Evolutionary conservation across 169 alveolate genomes (phyloP), one percentile per base, ranked within the genome.

Genomic region (Plasmodium fragile): DNA sequence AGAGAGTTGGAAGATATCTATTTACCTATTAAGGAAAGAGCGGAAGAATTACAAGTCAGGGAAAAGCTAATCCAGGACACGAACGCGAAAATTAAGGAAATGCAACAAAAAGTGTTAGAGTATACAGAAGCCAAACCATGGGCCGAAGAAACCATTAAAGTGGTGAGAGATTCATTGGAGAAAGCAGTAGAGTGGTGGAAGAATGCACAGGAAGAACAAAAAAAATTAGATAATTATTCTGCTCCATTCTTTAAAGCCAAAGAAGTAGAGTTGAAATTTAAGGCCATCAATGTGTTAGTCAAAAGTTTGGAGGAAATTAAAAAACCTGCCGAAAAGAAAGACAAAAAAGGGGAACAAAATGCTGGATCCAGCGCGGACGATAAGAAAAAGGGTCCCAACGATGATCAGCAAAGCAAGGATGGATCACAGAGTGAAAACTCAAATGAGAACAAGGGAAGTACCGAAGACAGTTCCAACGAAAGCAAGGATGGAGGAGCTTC

Each of bases 201-300:
- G 3, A 11, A 90, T 32, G 95, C 92, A 43, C 81, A 83, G 59
- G 94, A 93, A 69, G 95, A 89, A 92, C 95, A 80, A 78, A 80
- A 83, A 72, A 93, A 87, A 84, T 81, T 91, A 80, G 92, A 91
- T 72, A 81, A 91, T 71, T 91, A 52, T 70, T 69, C 94, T 18
- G 18, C 94, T n/a, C 94, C 94, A 41, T 79, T 32, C 45, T 91
- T 81, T 91, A 91, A 91, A 81, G 75, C 91, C 34, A 91, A 41
- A 41, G 94, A 91, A 8, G 94, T 91, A 30, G 92, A 91, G 59
- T 3, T 52, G 10, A 91, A 52, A 81, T 80, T 91, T 49, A 79
- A 43, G 36, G 11, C 92, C 2, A 71, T 91, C 25, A 16, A 39
- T 43, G 11, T 45, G 25, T 32, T 91, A 41, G 52, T 91, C 30